These are phyloP conservation scores for Vigna radiata DNA, from an alignment of 306 rosid species.

Conservation along the genomic window DNA sequence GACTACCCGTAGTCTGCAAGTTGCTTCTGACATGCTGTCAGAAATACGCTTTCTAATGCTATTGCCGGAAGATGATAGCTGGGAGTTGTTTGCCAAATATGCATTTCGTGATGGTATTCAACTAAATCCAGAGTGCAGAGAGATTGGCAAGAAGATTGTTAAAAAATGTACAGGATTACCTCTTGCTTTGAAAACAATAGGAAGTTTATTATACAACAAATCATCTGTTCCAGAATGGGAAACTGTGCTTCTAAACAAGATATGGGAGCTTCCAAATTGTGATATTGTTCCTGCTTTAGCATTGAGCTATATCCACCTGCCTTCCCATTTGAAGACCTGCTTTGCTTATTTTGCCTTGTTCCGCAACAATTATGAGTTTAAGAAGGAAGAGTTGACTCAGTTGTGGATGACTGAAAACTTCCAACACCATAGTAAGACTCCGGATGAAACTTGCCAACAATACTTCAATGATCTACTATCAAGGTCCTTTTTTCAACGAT, in stretches of 20 bases:
- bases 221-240: not conserved
- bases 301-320: not conserved
- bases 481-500: not conserved
- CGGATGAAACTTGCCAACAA: not conserved
- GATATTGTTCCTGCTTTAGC: not conserved
- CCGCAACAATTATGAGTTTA: not conserved
- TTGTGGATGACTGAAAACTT: not conserved
- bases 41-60: not conserved
- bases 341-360: not conserved
- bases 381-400: not conserved
- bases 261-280: not conserved
- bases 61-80: not conserved
- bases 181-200: not conserved
- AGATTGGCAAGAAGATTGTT: not conserved
- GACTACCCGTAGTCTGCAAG: not conserved
- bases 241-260: not conserved
- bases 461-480: not conserved
- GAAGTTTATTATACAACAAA: not conserved
- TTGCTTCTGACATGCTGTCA: not conserved
- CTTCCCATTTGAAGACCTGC: not conserved
- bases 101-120: not conserved
- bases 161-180: not conserved
- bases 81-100: not conserved
- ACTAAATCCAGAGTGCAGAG: too few relatives aligned
- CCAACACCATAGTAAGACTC: not conserved